Percentiles rank a stretch among this genome's conserved stretches.
phyloP scores from a whole-genome alignment of 2,329 filamentous ascomycete genomes.

The Taxawa tesnikishii region DNA sequence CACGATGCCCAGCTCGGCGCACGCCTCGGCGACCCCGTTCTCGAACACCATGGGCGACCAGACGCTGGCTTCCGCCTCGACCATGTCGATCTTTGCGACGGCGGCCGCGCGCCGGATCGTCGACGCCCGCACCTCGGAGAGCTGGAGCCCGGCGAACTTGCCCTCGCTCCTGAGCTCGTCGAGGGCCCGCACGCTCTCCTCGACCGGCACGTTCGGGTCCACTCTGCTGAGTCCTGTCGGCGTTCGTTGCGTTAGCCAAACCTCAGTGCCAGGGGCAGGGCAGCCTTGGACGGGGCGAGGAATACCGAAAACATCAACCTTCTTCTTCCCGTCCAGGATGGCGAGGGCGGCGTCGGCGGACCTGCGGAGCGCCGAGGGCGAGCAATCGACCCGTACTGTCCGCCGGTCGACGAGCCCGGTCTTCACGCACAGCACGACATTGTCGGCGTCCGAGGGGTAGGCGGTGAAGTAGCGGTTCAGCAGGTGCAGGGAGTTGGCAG shows the following conservation, averaged over 20 bases:
- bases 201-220: conserved; percentile 37
- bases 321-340: conserved; percentile 38
- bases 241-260: no score
- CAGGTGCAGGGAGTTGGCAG: conserved; percentile 47
- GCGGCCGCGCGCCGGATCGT: conserved; percentile 38
- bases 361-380: conserved; percentile 39
- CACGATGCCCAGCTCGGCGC: conserved; percentile 30
- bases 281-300: no score
- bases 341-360: conserved; percentile 47
- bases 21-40: conserved; percentile 39
- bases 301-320: conserved; percentile 51
- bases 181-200: conserved; percentile 30
- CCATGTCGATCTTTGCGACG: conserved; percentile 32
- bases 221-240: conserved; percentile 45
- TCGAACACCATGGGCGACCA: conserved; percentile 13
- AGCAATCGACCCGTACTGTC: no score
- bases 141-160: conserved; percentile 37
- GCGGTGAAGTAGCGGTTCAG: conserved; percentile 50
- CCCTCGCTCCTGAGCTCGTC: conserved; percentile 41
- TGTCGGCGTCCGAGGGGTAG: conserved; percentile 51
- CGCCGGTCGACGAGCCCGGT: conserved; percentile 33
- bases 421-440: conserved; percentile 52
- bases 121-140: conserved; percentile 38
- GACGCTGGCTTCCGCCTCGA: conserved; percentile 44
- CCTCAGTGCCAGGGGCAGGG: no score